Evolutionary conservation across 2,329 filamentous ascomycete genomes (phyloP).

Genomic region (Blastomyces parvus): DNA sequence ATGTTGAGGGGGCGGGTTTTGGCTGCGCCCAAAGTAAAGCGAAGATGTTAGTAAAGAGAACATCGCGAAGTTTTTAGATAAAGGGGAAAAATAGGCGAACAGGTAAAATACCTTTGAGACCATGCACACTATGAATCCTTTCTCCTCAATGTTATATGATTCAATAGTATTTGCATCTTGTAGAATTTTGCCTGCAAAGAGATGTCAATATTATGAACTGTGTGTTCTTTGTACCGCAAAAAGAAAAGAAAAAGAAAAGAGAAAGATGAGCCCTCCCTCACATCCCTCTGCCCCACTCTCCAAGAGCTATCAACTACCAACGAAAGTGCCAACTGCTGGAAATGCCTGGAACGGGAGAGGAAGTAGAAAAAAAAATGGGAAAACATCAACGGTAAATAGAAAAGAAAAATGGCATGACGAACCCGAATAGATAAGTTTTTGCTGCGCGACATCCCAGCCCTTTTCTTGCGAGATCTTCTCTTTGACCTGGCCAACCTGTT

Average conservation of each 20-base stretch:
- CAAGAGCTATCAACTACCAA: neutral
- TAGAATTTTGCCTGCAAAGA: constrained; percentile 74
- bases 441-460: constrained; percentile 79
- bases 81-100: neutral
- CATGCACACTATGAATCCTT: constrained; percentile 98
- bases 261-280: neutral
- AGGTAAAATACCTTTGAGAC: constrained; percentile 75
- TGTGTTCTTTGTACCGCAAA: too few species aligned
- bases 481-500: constrained; percentile 79
- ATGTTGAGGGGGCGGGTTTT: constrained; percentile 49
- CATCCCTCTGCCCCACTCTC: neutral
- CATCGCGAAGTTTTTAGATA: neutral
- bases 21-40: constrained; percentile 44
- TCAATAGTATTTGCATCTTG: constrained; percentile 96
- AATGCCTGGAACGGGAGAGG: neutral
- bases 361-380: neutral
- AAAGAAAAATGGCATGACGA: constrained; percentile 27
- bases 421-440: constrained; percentile 99
- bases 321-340: neutral
- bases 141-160: constrained; percentile 98
- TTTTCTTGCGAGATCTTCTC: constrained; percentile 86
- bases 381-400: neutral
- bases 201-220: neutral
- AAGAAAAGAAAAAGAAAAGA: neutral
- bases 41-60: neutral